Conservation (phyloP, 257 asterid genomes). For the Coffea canephora region DNA sequence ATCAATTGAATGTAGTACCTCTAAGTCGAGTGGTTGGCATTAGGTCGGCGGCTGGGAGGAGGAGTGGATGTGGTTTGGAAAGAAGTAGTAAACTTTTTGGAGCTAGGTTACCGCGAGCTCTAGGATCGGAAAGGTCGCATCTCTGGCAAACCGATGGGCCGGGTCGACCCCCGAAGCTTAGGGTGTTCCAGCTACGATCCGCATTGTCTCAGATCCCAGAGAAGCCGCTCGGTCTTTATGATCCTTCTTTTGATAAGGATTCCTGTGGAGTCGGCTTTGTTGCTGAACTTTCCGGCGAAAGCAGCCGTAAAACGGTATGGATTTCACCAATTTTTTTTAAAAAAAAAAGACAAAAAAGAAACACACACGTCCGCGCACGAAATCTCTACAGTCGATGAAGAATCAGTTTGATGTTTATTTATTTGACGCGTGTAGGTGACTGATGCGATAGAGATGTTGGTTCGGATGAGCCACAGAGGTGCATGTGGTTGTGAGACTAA, state of each 20-base stretch:
- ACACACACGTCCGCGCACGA: background rate
- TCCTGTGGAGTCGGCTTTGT: slow-evolving; percentile 99
- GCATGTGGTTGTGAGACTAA: slow-evolving; percentile 98
- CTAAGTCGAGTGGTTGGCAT: slow-evolving; percentile 40
- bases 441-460: slow-evolving; percentile 94
- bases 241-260: slow-evolving; percentile 89
- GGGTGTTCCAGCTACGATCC: slow-evolving; percentile 50
- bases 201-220: slow-evolving; percentile 88
- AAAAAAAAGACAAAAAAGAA: no score
- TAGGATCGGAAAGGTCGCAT: slow-evolving; percentile 51
- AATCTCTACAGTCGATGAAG: background rate
- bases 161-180: slow-evolving; percentile 51
- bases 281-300: slow-evolving; percentile 93
- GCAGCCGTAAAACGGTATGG: slow-evolving; percentile 90
- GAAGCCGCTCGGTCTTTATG: slow-evolving; percentile 93
- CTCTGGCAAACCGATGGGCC: slow-evolving; percentile 61
- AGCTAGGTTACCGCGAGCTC: slow-evolving; percentile 35
- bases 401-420: background rate
- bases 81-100: slow-evolving; percentile 41
- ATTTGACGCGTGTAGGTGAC: slow-evolving; percentile 53
- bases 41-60: slow-evolving; percentile 35
- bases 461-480: slow-evolving; percentile 94
- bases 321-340: no score
- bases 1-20: slow-evolving; percentile 76
- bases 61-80: slow-evolving; percentile 28